Conservation (phyloP, 192 early-diverging fungal genomes). For the Coemansia asiatica region DNA sequence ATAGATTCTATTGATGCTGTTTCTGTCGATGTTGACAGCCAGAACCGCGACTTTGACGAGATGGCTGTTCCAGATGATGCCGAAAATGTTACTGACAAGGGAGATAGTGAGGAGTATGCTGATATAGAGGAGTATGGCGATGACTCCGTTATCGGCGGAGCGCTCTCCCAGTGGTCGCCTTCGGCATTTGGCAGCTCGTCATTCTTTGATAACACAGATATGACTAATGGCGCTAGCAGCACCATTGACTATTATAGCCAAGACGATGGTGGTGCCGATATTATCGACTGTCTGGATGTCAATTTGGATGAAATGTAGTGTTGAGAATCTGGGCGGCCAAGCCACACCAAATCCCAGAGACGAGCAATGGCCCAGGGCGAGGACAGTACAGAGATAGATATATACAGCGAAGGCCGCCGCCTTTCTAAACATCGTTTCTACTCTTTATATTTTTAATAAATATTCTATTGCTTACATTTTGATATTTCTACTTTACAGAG, state of each 20-base stretch:
- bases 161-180: constrained; percentile 44
- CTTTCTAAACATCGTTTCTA: too few species aligned
- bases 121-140: constrained; percentile 15
- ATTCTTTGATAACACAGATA: background rate
- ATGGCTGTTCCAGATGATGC: background rate
- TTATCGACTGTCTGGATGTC: constrained; percentile 49
- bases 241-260: background rate
- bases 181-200: constrained; percentile 2
- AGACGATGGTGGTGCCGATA: constrained; percentile 22
- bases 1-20: background rate
- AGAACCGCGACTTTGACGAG: background rate
- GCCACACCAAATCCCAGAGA: too few species aligned
- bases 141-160: constrained; percentile 41
- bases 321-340: too few species aligned
- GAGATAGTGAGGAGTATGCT: background rate
- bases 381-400: too few species aligned
- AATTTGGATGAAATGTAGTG: constrained; percentile 46
- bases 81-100: background rate
- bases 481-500: too few species aligned
- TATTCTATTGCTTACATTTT: too few species aligned
- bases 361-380: too few species aligned
- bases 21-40: background rate
- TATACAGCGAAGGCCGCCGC: too few species aligned
- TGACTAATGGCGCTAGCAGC: background rate
- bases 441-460: too few species aligned